Percentiles rank a stretch among this genome's conserved stretches.
Conservation (phyloP, 2,329 filamentous ascomycete species). For the Aureobasidium zeae region DNA sequence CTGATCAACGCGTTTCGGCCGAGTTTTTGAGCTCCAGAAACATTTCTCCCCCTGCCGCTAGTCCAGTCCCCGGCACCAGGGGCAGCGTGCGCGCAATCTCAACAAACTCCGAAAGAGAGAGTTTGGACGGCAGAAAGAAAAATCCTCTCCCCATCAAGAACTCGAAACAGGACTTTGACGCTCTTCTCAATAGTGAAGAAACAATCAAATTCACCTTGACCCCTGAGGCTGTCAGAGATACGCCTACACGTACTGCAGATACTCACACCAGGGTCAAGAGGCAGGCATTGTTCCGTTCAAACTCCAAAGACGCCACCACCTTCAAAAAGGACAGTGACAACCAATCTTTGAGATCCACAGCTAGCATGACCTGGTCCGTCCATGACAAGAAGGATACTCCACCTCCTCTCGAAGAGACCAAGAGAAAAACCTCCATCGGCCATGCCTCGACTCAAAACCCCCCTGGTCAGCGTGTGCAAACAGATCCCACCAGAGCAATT, state of each 20-base stretch:
- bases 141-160: constrained; percentile 9
- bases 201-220: constrained; percentile 44
- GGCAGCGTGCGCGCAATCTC: constrained; percentile 4
- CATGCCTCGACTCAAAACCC: constrained; percentile 26
- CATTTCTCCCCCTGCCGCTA: no score
- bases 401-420: background rate
- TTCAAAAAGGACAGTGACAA: constrained; percentile 2
- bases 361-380: background rate
- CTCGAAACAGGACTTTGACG: constrained; percentile 36
- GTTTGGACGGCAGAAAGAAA: constrained; percentile 8
- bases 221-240: constrained; percentile 38
- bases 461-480: constrained; percentile 45
- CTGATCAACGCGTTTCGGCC: constrained; percentile 4
- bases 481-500: constrained; percentile 70
- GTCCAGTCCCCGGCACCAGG: background rate
- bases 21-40: constrained; percentile 2
- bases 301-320: background rate
- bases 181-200: constrained; percentile 38
- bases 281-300: constrained; percentile 1
- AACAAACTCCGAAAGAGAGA: background rate
- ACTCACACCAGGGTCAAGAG: background rate
- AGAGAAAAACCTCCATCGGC: constrained; percentile 21
- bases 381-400: constrained; percentile 1
- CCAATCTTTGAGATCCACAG: background rate
- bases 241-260: constrained; percentile 20